Evolutionary conservation across 1,139 yeast genomes (phyloP).

Genomic region (Geotrichum macrosporum): DNA sequence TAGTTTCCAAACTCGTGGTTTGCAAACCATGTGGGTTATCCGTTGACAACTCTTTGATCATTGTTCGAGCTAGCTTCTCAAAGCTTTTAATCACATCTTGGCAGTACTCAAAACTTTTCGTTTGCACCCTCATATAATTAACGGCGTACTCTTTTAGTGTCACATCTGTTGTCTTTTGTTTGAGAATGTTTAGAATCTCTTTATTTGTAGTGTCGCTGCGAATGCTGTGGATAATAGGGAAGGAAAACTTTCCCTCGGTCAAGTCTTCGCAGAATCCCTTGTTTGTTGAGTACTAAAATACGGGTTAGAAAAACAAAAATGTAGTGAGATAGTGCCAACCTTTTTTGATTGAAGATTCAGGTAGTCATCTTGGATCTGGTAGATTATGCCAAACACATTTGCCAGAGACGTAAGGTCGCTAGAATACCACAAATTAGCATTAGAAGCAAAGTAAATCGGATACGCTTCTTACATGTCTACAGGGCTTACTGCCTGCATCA

Average conservation of each 20-base stretch:
- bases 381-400: constrained; percentile 73
- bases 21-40: neutral
- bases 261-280: constrained; percentile 87
- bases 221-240: constrained; percentile 72
- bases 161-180: constrained; percentile 39
- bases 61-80: constrained; percentile 23
- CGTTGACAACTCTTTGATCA: constrained; percentile 23
- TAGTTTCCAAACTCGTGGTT: constrained; percentile 5
- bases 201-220: constrained; percentile 38
- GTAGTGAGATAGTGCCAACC: constrained; percentile 4
- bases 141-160: constrained; percentile 50
- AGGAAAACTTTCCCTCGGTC: constrained; percentile 82
- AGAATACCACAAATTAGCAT: neutral
- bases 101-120: constrained; percentile 45
- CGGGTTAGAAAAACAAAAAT: neutral
- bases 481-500: constrained; percentile 47
- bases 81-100: constrained; percentile 24
- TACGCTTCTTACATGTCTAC: constrained; percentile 24
- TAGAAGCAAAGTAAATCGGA: neutral
- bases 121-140: constrained; percentile 41
- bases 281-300: constrained; percentile 47
- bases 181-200: constrained; percentile 43
- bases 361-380: constrained; percentile 81
- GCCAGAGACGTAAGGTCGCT: constrained; percentile 53
- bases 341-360: constrained; percentile 53